Evolutionary conservation across 768 basidiomycete species (phyloP).

Genomic region (Peribolospora baueri): DNA sequence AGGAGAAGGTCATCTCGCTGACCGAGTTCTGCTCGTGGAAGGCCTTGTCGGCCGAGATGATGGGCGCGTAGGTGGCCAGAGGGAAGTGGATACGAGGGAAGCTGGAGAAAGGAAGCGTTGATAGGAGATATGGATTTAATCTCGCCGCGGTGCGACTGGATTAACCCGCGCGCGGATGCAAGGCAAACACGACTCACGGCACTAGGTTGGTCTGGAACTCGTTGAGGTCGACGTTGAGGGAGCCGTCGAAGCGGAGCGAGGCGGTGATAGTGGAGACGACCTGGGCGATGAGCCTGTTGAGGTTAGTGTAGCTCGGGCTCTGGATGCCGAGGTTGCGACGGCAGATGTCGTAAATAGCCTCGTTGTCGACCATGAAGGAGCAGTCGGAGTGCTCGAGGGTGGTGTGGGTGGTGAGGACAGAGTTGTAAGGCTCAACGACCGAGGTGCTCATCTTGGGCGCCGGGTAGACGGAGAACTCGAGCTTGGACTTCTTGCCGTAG

Average conservation of each 20-base stretch:
- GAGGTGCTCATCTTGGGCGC: constrained; percentile 84
- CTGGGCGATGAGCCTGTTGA: constrained; percentile 91
- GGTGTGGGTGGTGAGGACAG: constrained; percentile 73
- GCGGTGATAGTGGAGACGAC: constrained; percentile 96
- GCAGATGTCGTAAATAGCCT: constrained; percentile 97
- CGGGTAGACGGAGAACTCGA: constrained; percentile 95
- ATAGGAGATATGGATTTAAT: neutral
- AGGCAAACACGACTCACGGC: constrained; percentile 21
- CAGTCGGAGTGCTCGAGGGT: constrained; percentile 99
- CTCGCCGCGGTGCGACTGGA: constrained; percentile 2
- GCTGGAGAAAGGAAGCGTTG: constrained; percentile 44
- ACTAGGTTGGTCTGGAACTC: constrained; percentile 98
- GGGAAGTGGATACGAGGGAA: constrained; percentile 71
- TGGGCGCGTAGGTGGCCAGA: constrained; percentile 56
- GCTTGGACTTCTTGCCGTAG: constrained; percentile 97
- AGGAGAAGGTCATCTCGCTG: constrained; percentile 91
- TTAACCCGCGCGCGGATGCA: constrained; percentile 17
- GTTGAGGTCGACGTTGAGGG: constrained; percentile 85
- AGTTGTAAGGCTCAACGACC: constrained; percentile 95
- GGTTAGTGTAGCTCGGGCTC: constrained; percentile 71
- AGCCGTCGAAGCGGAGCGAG: constrained; percentile 88
- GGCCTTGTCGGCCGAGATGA: constrained; percentile 77
- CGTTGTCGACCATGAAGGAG: constrained; percentile 99
- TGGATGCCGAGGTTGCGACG: constrained; percentile 70
- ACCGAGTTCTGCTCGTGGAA: constrained; percentile 93